Evolutionary conservation across 805 yeast genomes (phyloP), one percentile per base, ranked within the genome.

Genomic region (Candida fluviatilis): DNA sequence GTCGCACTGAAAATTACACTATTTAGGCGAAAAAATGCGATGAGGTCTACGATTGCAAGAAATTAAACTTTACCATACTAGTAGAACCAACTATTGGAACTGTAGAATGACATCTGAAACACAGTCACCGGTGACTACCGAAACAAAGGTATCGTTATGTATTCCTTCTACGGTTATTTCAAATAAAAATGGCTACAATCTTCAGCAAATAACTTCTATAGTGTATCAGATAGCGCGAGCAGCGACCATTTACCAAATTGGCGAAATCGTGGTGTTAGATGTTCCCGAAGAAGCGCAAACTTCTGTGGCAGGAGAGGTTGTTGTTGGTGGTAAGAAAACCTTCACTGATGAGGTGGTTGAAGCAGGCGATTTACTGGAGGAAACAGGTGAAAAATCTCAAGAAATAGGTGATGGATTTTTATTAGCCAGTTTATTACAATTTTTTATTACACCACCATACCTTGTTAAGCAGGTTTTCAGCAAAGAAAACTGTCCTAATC

Each of bases 391-490:
- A 29, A 52, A 43, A 25, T 38, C 46, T 24, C 40, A 48, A 3
- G 24, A 37, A 23, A 34, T 26, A 14, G 28, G 48, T 43, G 43
- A 48, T 50, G 36, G 35, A n/a, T 58, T 80, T 54, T 52, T 80
- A 5, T 70, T 87, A 38, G 89, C 91, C 1, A 67, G 81, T 1
- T 65, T 89, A 28, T 62, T 89, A 40, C 95, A 87, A 54, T 88
- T 66, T 54, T 86, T 86, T 52, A 78, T 88, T 12, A 88, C 96
- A 0, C 96, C 96, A 1, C 84, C 87, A 35, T 86, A 89, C 53
- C 66, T 89, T 31, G 75, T 80, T 14, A 80, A 81, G 43, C 60
- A 80, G 2, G 70, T 82, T 4, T 86, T 88, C 64, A 52, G 54
- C 24, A 69, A 73, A 43, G 50, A 50, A 62, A 37, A 36, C 6